A percentile compares a stretch with the other conserved stretches of the same genome.
Evolutionary conservation across 2,329 filamentous ascomycete species (phyloP).

Genomic region (Dendryphion nanum): DNA sequence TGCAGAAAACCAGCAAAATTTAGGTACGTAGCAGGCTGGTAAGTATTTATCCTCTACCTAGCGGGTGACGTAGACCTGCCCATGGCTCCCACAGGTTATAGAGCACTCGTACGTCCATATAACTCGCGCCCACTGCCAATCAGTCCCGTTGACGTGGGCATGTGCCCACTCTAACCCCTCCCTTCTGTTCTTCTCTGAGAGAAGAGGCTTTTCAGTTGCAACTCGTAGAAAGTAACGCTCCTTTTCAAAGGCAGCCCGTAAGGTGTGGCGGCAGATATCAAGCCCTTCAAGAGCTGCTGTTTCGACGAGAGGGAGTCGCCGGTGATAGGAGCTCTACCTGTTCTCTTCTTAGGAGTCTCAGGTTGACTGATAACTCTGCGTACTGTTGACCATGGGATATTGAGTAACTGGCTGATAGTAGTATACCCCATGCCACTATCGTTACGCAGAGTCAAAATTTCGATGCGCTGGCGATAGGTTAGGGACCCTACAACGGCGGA

Average conservation of each 20-base stretch:
- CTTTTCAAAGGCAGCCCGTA: slow-evolving; percentile 1
- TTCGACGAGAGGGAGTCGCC: not conserved
- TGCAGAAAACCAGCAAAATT: not conserved
- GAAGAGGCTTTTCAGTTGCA: not conserved
- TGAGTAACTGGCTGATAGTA: not conserved
- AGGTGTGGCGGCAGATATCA: not conserved
- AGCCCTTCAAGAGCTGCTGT: slow-evolving; percentile 1
- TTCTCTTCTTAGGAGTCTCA: not conserved
- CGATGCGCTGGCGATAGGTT: not conserved
- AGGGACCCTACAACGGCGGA: not conserved
- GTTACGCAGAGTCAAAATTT: not conserved
- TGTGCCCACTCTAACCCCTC: not conserved
- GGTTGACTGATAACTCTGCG: not conserved
- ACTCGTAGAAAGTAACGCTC: slow-evolving; percentile 1
- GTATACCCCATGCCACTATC: not conserved
- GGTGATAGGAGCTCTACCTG: not conserved
- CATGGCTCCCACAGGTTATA: not conserved
- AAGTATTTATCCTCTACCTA: slow-evolving; percentile 2
- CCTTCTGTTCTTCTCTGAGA: not conserved
- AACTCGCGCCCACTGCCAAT: not conserved
- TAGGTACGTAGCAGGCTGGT: not conserved
- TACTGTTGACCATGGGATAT: not conserved
- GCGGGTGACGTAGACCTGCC: slow-evolving; percentile 1
- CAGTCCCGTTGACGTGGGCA: not conserved
- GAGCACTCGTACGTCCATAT: slow-evolving; percentile 2